phyloP scores from a whole-genome alignment of 1,139 yeast species.

The Tardiomyces blankii region DNA sequence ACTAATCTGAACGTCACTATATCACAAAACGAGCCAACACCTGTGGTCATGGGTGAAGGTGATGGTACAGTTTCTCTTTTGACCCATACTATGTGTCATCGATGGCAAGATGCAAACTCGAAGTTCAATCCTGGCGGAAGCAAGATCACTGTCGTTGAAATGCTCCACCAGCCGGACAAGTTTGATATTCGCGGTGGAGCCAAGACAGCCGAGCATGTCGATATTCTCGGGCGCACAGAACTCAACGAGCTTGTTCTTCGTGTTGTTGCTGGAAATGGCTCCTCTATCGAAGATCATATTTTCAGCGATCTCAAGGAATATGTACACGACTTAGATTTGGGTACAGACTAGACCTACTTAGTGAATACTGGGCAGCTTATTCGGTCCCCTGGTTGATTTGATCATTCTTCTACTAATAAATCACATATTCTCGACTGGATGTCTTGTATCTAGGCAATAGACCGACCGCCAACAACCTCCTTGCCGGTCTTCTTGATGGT shows the following conservation, averaged over 20 bases:
- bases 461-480: conserved; percentile 56
- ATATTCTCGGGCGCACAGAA: conserved; percentile 87
- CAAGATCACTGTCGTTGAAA: conserved; percentile 72
- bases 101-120: conserved; percentile 66
- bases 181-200: conserved; percentile 97
- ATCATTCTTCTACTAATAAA: background rate
- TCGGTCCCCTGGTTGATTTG: background rate
- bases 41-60: conserved; percentile 81
- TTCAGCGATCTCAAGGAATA: conserved; percentile 53
- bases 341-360: conserved; percentile 6
- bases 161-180: conserved; percentile 85
- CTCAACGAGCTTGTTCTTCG: conserved; percentile 72
- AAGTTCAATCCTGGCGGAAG: conserved; percentile 75
- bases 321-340: conserved; percentile 37
- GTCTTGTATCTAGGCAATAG: conserved; percentile 14
- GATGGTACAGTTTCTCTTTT: conserved; percentile 89
- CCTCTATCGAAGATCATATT: conserved; percentile 46
- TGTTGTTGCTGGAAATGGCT: conserved; percentile 76
- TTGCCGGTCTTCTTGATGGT: conserved; percentile 89
- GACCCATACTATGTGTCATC: conserved; percentile 72
- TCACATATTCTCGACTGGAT: background rate
- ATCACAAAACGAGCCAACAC: conserved; percentile 42
- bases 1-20: conserved; percentile 57
- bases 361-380: no score
- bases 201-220: conserved; percentile 96